Percentiles rank a stretch among this genome's conserved stretches.
These are phyloP conservation scores for Coniochaeta sp. DNA, from an alignment of 2,329 filamentous ascomycete species.

Conservation along the genomic window DNA sequence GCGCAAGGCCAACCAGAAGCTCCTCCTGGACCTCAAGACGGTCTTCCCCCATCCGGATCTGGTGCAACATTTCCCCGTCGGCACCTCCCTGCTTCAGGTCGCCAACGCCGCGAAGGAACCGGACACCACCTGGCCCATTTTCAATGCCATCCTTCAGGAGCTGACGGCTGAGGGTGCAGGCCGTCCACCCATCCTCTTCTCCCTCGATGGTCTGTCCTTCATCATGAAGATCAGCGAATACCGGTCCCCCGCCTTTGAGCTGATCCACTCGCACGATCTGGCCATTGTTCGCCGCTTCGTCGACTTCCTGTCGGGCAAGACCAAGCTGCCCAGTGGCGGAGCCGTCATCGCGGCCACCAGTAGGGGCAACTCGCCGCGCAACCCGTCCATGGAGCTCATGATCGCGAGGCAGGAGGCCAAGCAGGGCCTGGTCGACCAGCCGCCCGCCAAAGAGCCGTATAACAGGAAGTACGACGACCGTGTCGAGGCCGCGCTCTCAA, in stretches of 20 bases:
- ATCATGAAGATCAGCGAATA: slow-evolving; percentile 77
- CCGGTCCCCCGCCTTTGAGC: slow-evolving; percentile 59
- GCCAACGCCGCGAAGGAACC: slow-evolving; percentile 65
- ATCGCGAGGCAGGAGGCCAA: slow-evolving; percentile 48
- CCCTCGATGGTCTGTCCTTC: slow-evolving; percentile 72
- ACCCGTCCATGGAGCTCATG: slow-evolving; percentile 61
- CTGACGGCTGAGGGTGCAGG: slow-evolving; percentile 40
- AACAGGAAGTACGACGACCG: slow-evolving; percentile 49
- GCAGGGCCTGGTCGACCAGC: slow-evolving; percentile 21
- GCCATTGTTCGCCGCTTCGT: slow-evolving; percentile 68
- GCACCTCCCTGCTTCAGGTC: slow-evolving; percentile 60
- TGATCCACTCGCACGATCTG: slow-evolving; percentile 82
- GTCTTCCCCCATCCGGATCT: slow-evolving; percentile 35
- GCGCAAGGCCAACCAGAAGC: slow-evolving; percentile 58
- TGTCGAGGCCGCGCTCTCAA: slow-evolving; percentile 44
- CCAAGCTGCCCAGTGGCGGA: slow-evolving; percentile 62
- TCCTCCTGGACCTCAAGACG: slow-evolving; percentile 49
- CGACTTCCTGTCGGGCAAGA: slow-evolving; percentile 58
- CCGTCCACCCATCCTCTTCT: slow-evolving; percentile 58
- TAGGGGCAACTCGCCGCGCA: slow-evolving; percentile 59
- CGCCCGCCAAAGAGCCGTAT: slow-evolving; percentile 42
- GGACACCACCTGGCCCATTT: slow-evolving; percentile 73
- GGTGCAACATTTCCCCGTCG: slow-evolving; percentile 43
- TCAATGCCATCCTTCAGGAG: slow-evolving; percentile 76
- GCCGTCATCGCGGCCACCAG: slow-evolving; percentile 69